Conservation (phyloP, 1,139 yeast species). For the Pichia sp. region DNA sequence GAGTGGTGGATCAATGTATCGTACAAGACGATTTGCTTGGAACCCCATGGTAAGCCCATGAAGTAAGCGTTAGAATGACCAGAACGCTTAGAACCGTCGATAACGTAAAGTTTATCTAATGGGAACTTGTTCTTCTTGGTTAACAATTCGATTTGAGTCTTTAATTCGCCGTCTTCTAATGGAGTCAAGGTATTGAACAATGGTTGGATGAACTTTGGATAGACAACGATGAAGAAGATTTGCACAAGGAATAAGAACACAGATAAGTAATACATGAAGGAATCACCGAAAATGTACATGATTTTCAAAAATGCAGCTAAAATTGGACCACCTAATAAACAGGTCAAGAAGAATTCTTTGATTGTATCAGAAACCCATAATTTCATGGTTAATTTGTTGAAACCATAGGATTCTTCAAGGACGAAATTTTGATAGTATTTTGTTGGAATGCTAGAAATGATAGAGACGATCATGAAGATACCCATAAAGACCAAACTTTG, state of each 20-base stretch:
- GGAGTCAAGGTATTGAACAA: slow-evolving; percentile 90
- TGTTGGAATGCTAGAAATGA: slow-evolving; percentile 61
- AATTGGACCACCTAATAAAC: slow-evolving; percentile 69
- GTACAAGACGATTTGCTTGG: slow-evolving; percentile 88
- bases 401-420: slow-evolving; percentile 89
- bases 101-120: slow-evolving; percentile 74
- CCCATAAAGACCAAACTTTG: slow-evolving; percentile 44
- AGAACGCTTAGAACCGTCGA: slow-evolving; percentile 95
- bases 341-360: slow-evolving; percentile 54
- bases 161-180: slow-evolving; percentile 86
- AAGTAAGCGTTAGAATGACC: slow-evolving; percentile 97
- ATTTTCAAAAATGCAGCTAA: slow-evolving; percentile 76
- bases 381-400: slow-evolving; percentile 75
- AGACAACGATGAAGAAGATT: slow-evolving; percentile 64
- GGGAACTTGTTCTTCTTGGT: slow-evolving; percentile 83
- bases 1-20: slow-evolving; percentile 88
- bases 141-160: slow-evolving; percentile 73
- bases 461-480: slow-evolving; percentile 45
- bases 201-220: slow-evolving; percentile 87
- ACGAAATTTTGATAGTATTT: slow-evolving; percentile 80
- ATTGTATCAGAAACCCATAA: slow-evolving; percentile 73
- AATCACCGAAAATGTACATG: slow-evolving; percentile 74
- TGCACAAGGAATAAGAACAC: slow-evolving; percentile 69
- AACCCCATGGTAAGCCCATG: slow-evolving; percentile 89
- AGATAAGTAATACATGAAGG: slow-evolving; percentile 78